phyloP scores from a whole-genome alignment of 129 eudicot species.

The Pseudognaphalium luteoalbum region DNA sequence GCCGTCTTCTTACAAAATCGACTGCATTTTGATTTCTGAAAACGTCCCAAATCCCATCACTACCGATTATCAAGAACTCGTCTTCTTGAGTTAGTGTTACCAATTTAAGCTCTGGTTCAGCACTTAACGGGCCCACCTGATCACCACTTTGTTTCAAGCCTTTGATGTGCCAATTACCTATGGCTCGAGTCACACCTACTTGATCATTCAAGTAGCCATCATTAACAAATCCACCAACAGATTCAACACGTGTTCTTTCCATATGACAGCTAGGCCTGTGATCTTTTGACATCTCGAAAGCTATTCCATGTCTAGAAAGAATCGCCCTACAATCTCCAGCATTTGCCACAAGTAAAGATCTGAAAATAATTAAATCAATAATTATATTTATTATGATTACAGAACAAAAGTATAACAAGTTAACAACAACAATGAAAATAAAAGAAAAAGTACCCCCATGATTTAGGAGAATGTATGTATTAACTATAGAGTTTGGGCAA shows the following conservation, averaged over 20 bases:
- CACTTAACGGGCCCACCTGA: slow-evolving; percentile 59
- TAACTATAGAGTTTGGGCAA: not conserved
- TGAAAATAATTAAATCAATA: slow-evolving; percentile 20
- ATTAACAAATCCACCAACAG: slow-evolving; percentile 61
- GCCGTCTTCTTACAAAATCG: slow-evolving; percentile 55
- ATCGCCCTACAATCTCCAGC: slow-evolving; percentile 95
- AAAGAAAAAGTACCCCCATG: not conserved
- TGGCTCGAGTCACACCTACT: slow-evolving; percentile 75
- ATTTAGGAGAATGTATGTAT: not conserved
- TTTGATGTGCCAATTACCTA: slow-evolving; percentile 79
- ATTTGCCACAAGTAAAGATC: slow-evolving; percentile 86
- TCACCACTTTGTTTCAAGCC: slow-evolving; percentile 58
- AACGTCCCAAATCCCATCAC: slow-evolving; percentile 88
- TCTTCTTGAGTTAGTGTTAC: slow-evolving; percentile 64
- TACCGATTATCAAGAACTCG: slow-evolving; percentile 72
- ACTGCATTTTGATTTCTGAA: slow-evolving; percentile 77
- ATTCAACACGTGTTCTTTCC: slow-evolving; percentile 60
- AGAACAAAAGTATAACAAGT: not conserved
- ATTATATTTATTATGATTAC: not conserved
- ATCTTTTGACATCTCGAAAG: slow-evolving; percentile 76
- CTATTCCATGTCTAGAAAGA: slow-evolving; percentile 64
- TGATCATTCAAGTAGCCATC: slow-evolving; percentile 82
- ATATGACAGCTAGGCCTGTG: slow-evolving; percentile 61
- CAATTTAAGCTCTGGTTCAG: slow-evolving; percentile 77
- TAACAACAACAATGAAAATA: not conserved